These are phyloP conservation scores for Oxytropis ochrocephala DNA, from an alignment of 306 rosid species.

Conservation along the genomic window DNA sequence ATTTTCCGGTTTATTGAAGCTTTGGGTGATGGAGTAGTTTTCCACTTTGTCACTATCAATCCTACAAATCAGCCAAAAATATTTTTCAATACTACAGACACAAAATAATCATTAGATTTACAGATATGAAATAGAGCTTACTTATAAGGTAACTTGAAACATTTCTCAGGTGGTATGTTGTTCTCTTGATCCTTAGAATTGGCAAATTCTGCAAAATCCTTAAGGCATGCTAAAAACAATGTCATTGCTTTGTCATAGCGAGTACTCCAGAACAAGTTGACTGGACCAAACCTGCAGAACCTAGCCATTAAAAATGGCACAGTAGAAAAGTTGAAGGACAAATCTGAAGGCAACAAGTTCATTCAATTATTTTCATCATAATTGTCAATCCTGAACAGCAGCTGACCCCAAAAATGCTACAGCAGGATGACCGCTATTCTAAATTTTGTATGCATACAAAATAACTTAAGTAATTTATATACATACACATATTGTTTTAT, in stretches of 20 bases:
- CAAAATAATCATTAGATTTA: background rate
- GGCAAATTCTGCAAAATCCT: slow-evolving; percentile 92
- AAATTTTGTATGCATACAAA: too few species aligned
- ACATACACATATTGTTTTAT: too few species aligned
- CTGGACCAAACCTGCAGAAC: slow-evolving; percentile 84
- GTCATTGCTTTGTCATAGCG: slow-evolving; percentile 98
- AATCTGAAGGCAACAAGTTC: slow-evolving; percentile 10
- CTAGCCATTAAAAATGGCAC: slow-evolving; percentile 11
- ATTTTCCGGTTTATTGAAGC: slow-evolving; percentile 93
- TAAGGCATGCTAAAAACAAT: slow-evolving; percentile 75
- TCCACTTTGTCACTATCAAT: slow-evolving; percentile 91
- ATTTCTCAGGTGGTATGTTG: slow-evolving; percentile 82
- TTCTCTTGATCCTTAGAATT: slow-evolving; percentile 85
- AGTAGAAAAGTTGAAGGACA: slow-evolving; percentile 12
- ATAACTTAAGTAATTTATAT: too few species aligned
- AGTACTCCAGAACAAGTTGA: slow-evolving; percentile 96
- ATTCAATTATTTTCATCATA: background rate
- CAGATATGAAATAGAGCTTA: slow-evolving; percentile 35
- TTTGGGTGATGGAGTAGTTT: slow-evolving; percentile 84
- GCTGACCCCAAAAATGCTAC: too few species aligned
- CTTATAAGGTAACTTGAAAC: slow-evolving; percentile 93
- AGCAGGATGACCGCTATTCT: too few species aligned
- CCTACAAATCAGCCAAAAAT: slow-evolving; percentile 39
- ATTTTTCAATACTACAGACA: slow-evolving; percentile 14
- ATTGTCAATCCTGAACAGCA: too few species aligned